Percentiles rank a stretch among this genome's conserved stretches.
These are phyloP conservation scores for Aspergillus heteromorphus DNA, from an alignment of 495 filamentous ascomycete species.

Conservation along the genomic window DNA sequence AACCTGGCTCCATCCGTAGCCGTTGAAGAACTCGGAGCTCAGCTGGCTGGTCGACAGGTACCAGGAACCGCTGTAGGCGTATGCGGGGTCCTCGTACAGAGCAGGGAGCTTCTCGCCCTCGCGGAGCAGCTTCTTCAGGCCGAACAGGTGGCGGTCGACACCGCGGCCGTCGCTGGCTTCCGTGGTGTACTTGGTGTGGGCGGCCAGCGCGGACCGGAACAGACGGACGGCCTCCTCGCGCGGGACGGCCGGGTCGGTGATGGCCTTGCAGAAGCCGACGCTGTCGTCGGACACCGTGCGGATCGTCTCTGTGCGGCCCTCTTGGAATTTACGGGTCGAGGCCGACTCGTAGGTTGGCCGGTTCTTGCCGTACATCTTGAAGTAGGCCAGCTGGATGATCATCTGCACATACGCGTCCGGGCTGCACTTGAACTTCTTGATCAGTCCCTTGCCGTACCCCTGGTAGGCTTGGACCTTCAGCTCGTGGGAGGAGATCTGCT, in stretches of 20 bases:
- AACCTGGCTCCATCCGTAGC: constrained; percentile 99
- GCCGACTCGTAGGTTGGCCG: constrained; percentile 98
- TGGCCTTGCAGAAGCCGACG: constrained; percentile 84
- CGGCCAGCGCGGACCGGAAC: constrained; percentile 74
- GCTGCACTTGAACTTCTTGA: constrained; percentile 99
- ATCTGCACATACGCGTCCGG: constrained; percentile 98
- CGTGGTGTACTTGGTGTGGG: constrained; percentile 84
- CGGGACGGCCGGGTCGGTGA: constrained; percentile 59
- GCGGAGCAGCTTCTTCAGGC: constrained; percentile 83
- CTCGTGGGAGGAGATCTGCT: constrained; percentile 81
- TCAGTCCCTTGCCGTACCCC: constrained; percentile 95
- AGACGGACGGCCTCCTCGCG: constrained; percentile 61
- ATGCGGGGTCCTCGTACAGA: constrained; percentile 84
- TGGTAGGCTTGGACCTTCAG: constrained; percentile 91
- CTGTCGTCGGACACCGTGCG: constrained; percentile 87
- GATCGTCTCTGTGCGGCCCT: constrained; percentile 94
- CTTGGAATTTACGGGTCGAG: constrained; percentile 88
- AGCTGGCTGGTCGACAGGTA: constrained; percentile 84
- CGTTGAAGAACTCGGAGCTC: constrained; percentile 96
- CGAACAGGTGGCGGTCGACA: constrained; percentile 94
- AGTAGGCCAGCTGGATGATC: constrained; percentile 97
- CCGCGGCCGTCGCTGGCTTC: constrained; percentile 88
- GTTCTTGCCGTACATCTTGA: constrained; percentile 98
- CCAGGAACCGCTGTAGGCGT: constrained; percentile 79
- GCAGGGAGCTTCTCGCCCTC: constrained; percentile 77